Evolutionary conservation across 2,329 filamentous ascomycete genomes (phyloP), one percentile per base, ranked within the genome.

Genomic region (Arthrobotrys pseudoclavata): DNA sequence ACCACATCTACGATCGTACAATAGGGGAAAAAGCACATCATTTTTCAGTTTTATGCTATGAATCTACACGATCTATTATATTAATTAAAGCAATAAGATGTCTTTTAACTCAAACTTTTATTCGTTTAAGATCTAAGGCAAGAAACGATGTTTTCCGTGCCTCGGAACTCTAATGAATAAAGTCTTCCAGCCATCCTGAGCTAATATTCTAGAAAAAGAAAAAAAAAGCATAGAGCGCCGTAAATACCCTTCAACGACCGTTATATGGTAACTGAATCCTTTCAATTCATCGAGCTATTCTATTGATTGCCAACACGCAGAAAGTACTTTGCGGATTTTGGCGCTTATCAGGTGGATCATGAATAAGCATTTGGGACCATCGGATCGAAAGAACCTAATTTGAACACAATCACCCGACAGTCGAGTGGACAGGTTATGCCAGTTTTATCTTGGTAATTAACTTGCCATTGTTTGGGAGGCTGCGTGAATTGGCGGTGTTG

Each of bases 341-440:
- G 31, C 18, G n/a, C 18, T 57, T 22, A 20, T 55, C 7, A 55
- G 50, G 26, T 55, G 26, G 34, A 55, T 55, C 4, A 12, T 37
- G 12, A 4, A 37, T 37, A 37, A 52, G 48, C 48, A 55, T 55
- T 57, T 20, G 20, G n/a, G 18, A 4, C 29, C 52, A 57, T 22
- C 50, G 50, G 50, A 12, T 53, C 50, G 26, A 34, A 18, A 7
- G 50, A 18, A 3, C 26, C 6, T 31, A n/a, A 10, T n/a, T 53
- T 18, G n/a, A 45, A 45, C 4, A 18, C 13, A 9, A 18, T 10
- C 7, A 57, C 13, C 52, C 52, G 52, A 57, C 29, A 20, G 4
- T 20, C n/a, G 52, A 34, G 52, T 40, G 31, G 31, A 22, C 7
- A 22, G 7, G 29, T 37, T 20, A 22, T 22, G 18, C 12, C 10